A percentile compares a stretch with the other conserved stretches of the same genome.
phyloP scores from a whole-genome alignment of 1,284 basidiomycete genomes.

The Ceratobasidium papillatum region DNA sequence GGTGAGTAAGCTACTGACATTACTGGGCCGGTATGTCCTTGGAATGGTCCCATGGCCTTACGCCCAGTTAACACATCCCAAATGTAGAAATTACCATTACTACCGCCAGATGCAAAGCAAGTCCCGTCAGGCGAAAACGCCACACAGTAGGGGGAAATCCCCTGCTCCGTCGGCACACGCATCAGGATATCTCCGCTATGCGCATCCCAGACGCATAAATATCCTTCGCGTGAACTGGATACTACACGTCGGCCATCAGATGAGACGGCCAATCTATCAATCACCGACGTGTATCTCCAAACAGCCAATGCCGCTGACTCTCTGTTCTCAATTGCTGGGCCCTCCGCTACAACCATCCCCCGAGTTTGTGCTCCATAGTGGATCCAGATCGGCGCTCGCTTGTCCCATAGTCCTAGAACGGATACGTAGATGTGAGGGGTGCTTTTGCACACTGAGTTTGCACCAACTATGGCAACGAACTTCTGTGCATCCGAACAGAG shows the following conservation, averaged over 20 bases:
- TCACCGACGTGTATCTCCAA: neutral
- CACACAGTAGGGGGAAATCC: neutral
- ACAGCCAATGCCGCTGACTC: neutral
- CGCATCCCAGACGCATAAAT: no score
- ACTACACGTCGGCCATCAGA: neutral
- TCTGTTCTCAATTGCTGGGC: neutral
- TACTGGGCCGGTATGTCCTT: neutral
- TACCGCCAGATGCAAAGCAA: neutral
- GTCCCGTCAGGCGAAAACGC: constrained; percentile 7
- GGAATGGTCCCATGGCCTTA: neutral
- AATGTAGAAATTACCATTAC: neutral
- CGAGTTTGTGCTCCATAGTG: neutral
- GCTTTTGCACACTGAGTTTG: neutral
- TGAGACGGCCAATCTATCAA: neutral
- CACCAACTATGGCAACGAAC: neutral
- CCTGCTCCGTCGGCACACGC: neutral
- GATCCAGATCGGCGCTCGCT: neutral
- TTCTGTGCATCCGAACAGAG: neutral
- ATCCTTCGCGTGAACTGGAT: neutral
- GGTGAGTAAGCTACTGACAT: neutral
- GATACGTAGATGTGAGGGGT: constrained; percentile 8
- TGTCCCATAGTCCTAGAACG: neutral
- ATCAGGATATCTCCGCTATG: no score
- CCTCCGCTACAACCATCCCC: neutral
- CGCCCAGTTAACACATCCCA: neutral